These are phyloP conservation scores for Lyophyllum shimeji DNA, from an alignment of 768 basidiomycete genomes.

Conservation along the genomic window DNA sequence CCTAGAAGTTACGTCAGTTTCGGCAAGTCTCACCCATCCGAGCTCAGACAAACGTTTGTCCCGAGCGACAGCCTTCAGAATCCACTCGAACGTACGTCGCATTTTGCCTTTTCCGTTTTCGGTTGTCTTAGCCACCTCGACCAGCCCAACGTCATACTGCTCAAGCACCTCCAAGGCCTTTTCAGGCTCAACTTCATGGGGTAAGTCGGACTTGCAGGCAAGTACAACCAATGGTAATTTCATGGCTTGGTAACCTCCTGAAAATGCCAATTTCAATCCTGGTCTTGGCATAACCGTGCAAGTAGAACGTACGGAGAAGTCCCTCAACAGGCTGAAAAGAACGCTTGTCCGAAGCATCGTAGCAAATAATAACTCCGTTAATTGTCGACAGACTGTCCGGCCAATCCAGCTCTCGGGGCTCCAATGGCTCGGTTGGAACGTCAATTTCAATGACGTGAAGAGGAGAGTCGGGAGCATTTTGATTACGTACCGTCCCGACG, in stretches of 20 bases:
- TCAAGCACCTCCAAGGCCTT: conserved; percentile 49
- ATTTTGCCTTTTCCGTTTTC: conserved; percentile 71
- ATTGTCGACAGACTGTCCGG: conserved; percentile 57
- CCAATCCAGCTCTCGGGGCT: conserved; percentile 25
- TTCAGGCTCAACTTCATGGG: conserved; percentile 55
- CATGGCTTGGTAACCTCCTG: conserved; percentile 60
- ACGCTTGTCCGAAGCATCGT: conserved; percentile 62
- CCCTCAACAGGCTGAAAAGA: conserved; percentile 69
- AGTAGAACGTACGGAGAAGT: conserved; percentile 61
- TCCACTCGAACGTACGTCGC: conserved; percentile 68
- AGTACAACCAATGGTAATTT: conserved; percentile 71
- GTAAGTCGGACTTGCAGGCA: conserved; percentile 84
- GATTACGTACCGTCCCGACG: conserved; percentile 29
- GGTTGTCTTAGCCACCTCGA: conserved; percentile 62
- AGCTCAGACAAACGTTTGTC: conserved; percentile 43
- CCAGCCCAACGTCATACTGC: conserved; percentile 72
- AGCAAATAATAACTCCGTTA: conserved; percentile 85
- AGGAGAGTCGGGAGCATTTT: conserved; percentile 42
- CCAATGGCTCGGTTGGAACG: conserved; percentile 26
- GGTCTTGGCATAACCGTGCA: background rate
- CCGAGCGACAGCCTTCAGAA: conserved; percentile 62
- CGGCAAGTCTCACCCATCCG: background rate
- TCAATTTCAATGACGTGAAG: conserved; percentile 59
- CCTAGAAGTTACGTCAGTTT: conserved; percentile 21
- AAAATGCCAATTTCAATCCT: conserved; percentile 13